Percentiles rank a stretch among this genome's conserved stretches.
These are phyloP conservation scores for Eucalyptus marginata DNA, from an alignment of 345 rosid genomes.

Conservation along the genomic window DNA sequence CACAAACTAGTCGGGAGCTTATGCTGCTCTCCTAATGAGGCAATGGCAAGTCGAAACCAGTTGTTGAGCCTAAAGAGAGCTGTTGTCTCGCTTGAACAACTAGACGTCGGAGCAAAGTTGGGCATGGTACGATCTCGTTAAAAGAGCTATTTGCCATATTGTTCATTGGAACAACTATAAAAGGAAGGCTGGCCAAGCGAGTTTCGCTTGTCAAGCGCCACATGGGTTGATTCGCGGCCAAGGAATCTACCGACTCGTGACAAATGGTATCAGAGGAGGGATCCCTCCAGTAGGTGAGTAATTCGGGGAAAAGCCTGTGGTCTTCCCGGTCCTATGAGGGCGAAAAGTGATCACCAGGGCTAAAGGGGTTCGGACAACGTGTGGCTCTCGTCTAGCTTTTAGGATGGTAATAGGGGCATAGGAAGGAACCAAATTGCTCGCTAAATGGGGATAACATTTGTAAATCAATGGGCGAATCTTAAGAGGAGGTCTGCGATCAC, in stretches of 20 bases:
- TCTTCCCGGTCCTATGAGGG: too few relatives aligned
- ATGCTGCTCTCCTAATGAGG: too few relatives aligned
- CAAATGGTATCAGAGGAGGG: rapidly evolving
- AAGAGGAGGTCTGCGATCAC: too few relatives aligned
- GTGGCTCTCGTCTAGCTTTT: too few relatives aligned
- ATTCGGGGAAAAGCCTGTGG: too few relatives aligned
- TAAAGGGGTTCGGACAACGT: too few relatives aligned
- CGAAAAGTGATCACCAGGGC: rapidly evolving
- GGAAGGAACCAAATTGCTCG: too few relatives aligned
- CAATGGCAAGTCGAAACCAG: rapidly evolving
- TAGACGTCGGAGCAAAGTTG: rapidly evolving
- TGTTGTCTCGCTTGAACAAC: rapidly evolving
- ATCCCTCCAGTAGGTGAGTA: too few relatives aligned
- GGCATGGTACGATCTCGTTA: rapidly evolving
- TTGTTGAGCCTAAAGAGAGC: rapidly evolving
- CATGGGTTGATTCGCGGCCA: rapidly evolving
- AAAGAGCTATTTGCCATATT: rapidly evolving
- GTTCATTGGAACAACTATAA: too few relatives aligned
- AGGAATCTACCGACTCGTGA: too few relatives aligned
- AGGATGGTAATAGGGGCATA: too few relatives aligned
- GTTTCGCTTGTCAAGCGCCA: rapidly evolving
- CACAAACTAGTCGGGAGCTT: rapidly evolving
- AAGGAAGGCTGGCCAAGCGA: too few relatives aligned
- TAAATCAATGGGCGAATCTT: rapidly evolving
- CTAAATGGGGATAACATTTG: rapidly evolving